A percentile compares a stretch with the other conserved stretches of the same genome.
These are phyloP conservation scores for Ophiocordyceps polyrhachis-furcata DNA, from an alignment of 2,329 filamentous ascomycete species.

Conservation along the genomic window DNA sequence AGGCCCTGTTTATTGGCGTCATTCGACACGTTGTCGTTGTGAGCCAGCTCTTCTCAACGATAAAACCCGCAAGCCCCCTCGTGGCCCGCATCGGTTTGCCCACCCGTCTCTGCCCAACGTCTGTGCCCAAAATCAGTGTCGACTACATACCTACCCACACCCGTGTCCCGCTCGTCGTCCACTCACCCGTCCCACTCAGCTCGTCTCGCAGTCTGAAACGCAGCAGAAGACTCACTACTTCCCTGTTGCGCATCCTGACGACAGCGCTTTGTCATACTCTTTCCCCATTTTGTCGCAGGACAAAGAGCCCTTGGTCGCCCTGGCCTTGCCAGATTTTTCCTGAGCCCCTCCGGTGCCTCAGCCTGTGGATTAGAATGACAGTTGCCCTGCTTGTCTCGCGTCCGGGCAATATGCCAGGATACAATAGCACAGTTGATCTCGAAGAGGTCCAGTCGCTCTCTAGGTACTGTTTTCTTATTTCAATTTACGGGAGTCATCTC, in stretches of 20 bases:
- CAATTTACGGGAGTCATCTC: slow-evolving; percentile 18
- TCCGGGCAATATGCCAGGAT: slow-evolving; percentile 33
- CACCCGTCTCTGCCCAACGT: slow-evolving; percentile 19
- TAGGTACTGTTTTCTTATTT: slow-evolving; percentile 38
- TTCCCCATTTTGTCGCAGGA: slow-evolving; percentile 6
- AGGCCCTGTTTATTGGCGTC: slow-evolving; percentile 11
- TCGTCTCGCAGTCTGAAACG: slow-evolving; percentile 7
- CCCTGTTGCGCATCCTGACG: slow-evolving; percentile 10
- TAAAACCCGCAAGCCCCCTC: slow-evolving; percentile 33
- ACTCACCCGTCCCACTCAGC: slow-evolving; percentile 1
- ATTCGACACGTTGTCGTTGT: slow-evolving; percentile 7
- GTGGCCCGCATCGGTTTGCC: slow-evolving; percentile 16
- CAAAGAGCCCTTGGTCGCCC: slow-evolving; percentile 6
- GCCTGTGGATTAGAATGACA: slow-evolving; percentile 27
- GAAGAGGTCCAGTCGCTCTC: slow-evolving; percentile 40
- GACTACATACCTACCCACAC: slow-evolving; percentile 8
- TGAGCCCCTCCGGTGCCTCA: slow-evolving; percentile 9
- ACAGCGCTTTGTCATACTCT: slow-evolving; percentile 10
- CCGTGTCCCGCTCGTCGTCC: slow-evolving; percentile 3
- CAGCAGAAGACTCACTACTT: slow-evolving; percentile 7
- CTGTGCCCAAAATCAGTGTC: slow-evolving; percentile 17
- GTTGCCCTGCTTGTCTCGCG: slow-evolving; percentile 26
- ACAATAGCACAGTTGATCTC: slow-evolving; percentile 32
- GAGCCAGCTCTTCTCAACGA: slow-evolving; percentile 9
- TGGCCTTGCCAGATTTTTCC: slow-evolving; percentile 9